Evolutionary conservation across 2,329 filamentous ascomycete genomes (phyloP), one percentile per base, ranked within the genome.

Genomic region (Penicillium thymicola): DNA sequence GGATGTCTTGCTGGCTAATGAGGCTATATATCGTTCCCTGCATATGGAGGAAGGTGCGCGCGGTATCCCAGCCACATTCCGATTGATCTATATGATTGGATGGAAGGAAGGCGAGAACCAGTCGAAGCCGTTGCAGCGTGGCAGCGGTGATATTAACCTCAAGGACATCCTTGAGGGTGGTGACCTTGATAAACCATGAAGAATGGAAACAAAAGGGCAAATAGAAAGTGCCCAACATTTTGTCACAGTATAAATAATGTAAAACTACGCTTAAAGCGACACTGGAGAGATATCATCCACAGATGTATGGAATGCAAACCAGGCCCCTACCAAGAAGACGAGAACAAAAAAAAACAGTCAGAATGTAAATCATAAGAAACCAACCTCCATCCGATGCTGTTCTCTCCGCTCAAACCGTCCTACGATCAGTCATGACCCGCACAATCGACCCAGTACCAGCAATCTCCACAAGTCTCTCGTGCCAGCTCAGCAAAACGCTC

Each of bases 21-120:
- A 97, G 63, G 89, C 86, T 40, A 96, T 99, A 55, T 99, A 99
- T 72, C 83, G 85, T 46, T 87, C 89, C 70, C 76, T 99, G 55
- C 92, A 99, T 73, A 92, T 90, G 18, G 92, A 95, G 67, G 82
- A 86, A 42, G 88, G 90, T 84, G 21, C 69, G 23, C 69, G 72
- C 38, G 75, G 76, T 1, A 81, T 94, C 59, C 94, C 94, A 0
- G 94, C 94, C 1, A 99, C 94, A 0, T 99, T 97, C 71, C 84
- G 94, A 65, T 82, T 96, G 65, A 97, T 99, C 59, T 96, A 94
- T 74, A 97, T 97, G 92, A 99, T 99, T 75, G 94, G 94, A 0
- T 99, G 94, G 94, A 95, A 93, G 71, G 89, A 92, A 64, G 88
- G 89, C 2, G 82, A 83, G 30, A 84, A 87, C 51, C 92, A 97